phyloP scores from a whole-genome alignment of 352 stramenopile genomes.

The Elongisporangium anandrum region DNA sequence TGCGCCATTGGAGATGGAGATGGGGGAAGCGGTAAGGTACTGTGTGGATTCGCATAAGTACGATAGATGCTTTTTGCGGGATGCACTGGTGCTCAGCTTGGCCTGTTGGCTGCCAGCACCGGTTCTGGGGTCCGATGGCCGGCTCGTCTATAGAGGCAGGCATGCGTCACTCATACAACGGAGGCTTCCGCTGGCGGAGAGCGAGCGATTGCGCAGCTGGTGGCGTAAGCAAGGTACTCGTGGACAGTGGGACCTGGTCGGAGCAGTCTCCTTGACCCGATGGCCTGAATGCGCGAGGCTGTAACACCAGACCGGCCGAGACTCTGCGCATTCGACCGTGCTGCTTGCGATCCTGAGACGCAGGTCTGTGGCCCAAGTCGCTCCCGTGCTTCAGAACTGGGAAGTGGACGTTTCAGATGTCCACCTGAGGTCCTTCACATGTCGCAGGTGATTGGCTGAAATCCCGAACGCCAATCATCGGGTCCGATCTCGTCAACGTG shows the following conservation, averaged over 20 bases:
- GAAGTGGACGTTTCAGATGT: neutral
- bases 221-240: neutral
- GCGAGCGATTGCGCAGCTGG: neutral
- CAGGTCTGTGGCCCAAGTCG: too few relatives aligned
- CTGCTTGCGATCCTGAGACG: too few relatives aligned
- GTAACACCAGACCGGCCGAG: neutral
- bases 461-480: neutral
- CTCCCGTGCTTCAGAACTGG: neutral
- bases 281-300: neutral
- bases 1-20: too few relatives aligned
- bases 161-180: neutral
- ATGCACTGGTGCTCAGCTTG: neutral
- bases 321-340: too few relatives aligned
- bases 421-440: neutral
- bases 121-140: neutral
- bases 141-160: neutral
- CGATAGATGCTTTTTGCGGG: neutral
- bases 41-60: neutral
- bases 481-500: neutral
- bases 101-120: neutral
- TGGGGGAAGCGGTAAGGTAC: neutral
- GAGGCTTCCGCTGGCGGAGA: too few relatives aligned
- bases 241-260: neutral
- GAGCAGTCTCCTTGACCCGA: neutral
- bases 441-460: neutral